Evolutionary conservation across 371 early-diverging fungal species (phyloP), one percentile per base, ranked within the genome.

Genomic region (Encephalitozoon hellem): DNA sequence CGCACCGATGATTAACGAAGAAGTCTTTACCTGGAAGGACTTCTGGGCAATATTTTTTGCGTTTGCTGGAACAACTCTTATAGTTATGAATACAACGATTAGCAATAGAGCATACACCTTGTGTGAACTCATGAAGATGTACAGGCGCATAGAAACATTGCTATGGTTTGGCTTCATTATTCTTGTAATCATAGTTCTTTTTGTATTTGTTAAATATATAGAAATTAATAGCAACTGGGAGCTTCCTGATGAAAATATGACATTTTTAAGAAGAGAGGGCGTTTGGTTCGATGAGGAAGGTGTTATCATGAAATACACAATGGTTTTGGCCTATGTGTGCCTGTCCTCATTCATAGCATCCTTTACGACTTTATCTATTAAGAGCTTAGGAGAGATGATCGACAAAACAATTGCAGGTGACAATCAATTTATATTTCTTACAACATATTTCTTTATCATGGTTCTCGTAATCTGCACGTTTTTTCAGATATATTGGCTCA

Each of bases 1-100:
- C 49, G 93, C 93, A 0, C 93, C 93, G 0, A 65, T 90, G 28
- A 87, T 92, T 51, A 92, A 92, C 86, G 84, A 88, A 65, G 92
- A 92, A 74, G 74, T 84, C 25, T 88, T 86, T 77, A 86, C 88
- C 3, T 86, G 86, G 82, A 88, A 87, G 42, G 93, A 92, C 79
- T 72, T 89, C 41, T 84, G 89, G 11, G 90, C 90, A 0, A 90
- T 91, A 65, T 80, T 88, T 43, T 86, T 91, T 64, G 91, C 91
- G 70, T 88, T 90, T 47, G 87, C 86, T 8, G 93, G 93, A 12
- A 89, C 91, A 18, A 87, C 89, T 4, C 77, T 92, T 34, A 89
- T 90, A 3, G 88, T 91, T 8, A 86, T 87, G 12, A 90, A 90
- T 79, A 86, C 91, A 12, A 89, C 90, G 8, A 76, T 68, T 12